These are phyloP conservation scores for Multifurca ochricompacta DNA, from an alignment of 768 basidiomycete species.

Conservation along the genomic window DNA sequence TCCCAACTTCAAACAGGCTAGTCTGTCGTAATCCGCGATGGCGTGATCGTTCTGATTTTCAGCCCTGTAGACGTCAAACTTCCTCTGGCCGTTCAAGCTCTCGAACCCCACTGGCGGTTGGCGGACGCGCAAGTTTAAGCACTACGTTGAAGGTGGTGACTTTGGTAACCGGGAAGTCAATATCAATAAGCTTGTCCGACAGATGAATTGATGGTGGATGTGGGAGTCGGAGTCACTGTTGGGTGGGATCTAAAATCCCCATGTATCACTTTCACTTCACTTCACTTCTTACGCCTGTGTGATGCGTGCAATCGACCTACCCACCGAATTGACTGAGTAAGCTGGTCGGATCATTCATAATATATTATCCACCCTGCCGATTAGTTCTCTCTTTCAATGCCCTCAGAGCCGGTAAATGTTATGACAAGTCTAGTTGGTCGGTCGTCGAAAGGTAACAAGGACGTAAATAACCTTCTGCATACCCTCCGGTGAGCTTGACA, in stretches of 20 bases:
- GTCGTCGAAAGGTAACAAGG: slow-evolving; percentile 3
- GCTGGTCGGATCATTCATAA: neutral
- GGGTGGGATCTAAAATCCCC: slow-evolving; percentile 6
- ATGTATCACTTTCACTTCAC: slow-evolving; percentile 26
- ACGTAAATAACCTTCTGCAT: slow-evolving; percentile 44
- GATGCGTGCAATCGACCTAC: slow-evolving; percentile 8
- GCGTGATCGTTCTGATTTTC: neutral
- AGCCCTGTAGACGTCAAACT: slow-evolving; percentile 60
- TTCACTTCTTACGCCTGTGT: slow-evolving; percentile 5
- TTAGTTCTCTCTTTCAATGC: neutral
- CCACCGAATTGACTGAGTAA: neutral
- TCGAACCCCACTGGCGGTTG: slow-evolving; percentile 99
- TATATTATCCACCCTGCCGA: neutral
- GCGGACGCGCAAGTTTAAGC: slow-evolving; percentile 97
- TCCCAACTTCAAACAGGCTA: slow-evolving; percentile 97
- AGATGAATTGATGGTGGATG: slow-evolving; percentile 78
- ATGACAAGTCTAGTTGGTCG: neutral
- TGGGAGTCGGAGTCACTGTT: neutral
- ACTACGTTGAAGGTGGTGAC: slow-evolving; percentile 93
- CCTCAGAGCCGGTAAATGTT: neutral
- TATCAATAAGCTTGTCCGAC: slow-evolving; percentile 96
- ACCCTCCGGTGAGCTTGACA: slow-evolving; percentile 38
- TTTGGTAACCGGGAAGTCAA: slow-evolving; percentile 94
- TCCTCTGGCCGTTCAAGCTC: slow-evolving; percentile 99
- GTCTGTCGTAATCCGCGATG: slow-evolving; percentile 21